Conservation (phyloP, 495 filamentous ascomycete genomes). For the Aspergillus olivimuriae region DNA sequence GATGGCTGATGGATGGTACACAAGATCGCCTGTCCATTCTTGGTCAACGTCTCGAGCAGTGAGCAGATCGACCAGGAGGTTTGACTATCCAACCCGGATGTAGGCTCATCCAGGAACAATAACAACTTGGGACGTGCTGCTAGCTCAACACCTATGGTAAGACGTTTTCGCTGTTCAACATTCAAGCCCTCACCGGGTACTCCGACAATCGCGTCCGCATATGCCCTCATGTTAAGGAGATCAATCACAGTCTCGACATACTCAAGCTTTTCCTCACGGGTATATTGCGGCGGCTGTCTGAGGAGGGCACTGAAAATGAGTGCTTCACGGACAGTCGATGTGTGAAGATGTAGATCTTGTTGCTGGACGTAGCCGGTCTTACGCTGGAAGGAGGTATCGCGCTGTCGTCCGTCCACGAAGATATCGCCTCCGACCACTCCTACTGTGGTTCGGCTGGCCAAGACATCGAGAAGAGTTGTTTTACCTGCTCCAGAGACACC, state of each 20-base stretch:
- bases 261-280: slow-evolving; percentile 69
- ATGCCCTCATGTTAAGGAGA: slow-evolving; percentile 69
- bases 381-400: slow-evolving; percentile 75
- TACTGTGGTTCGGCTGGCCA: slow-evolving; percentile 43
- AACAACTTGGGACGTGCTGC: slow-evolving; percentile 76
- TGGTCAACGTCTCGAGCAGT: slow-evolving; percentile 69
- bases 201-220: slow-evolving; percentile 22
- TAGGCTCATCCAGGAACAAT: slow-evolving; percentile 80
- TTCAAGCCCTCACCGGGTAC: slow-evolving; percentile 52
- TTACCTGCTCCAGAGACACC: slow-evolving; percentile 52
- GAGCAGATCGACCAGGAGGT: slow-evolving; percentile 75
- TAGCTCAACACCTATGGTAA: slow-evolving; percentile 83
- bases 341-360: slow-evolving; percentile 81
- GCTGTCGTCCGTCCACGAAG: slow-evolving; percentile 41
- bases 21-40: slow-evolving; percentile 74
- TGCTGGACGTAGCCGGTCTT: slow-evolving; percentile 96
- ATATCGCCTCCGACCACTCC: slow-evolving; percentile 47
- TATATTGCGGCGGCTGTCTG: slow-evolving; percentile 65
- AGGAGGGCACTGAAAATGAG: slow-evolving; percentile 77
- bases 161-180: slow-evolving; percentile 76
- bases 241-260: slow-evolving; percentile 90
- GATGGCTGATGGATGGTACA: slow-evolving; percentile 89
- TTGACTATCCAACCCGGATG: slow-evolving; percentile 74
- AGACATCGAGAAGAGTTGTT: slow-evolving; percentile 51
- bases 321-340: slow-evolving; percentile 76